Conservation (phyloP, 805 yeast species). For the Spathaspora arborariae region DNA sequence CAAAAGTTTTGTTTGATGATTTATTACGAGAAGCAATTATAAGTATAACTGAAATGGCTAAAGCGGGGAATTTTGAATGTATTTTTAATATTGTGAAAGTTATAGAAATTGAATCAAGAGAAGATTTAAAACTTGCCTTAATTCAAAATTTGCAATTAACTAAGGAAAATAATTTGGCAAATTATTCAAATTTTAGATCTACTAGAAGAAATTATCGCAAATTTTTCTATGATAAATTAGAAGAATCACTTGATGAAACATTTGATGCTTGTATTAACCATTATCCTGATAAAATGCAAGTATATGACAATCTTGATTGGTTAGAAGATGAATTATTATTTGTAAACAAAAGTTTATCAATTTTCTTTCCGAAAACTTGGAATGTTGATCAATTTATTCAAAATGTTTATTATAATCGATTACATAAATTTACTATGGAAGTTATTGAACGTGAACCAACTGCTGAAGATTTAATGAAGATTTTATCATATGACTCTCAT, state of each 20-base stretch:
- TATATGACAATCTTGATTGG: conserved; percentile 76
- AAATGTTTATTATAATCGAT: conserved; percentile 61
- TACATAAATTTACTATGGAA: conserved; percentile 60
- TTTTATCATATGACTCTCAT: conserved; percentile 73
- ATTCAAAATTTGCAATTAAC: conserved; percentile 26
- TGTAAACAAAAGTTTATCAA: conserved; percentile 55
- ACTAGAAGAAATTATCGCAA: conserved; percentile 56
- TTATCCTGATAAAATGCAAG: conserved; percentile 49
- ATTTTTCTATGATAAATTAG: conserved; percentile 56
- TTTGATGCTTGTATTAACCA: conserved; percentile 62
- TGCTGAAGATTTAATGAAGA: conserved; percentile 65
- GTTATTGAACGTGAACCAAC: conserved; percentile 73
- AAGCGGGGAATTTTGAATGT: conserved; percentile 62
- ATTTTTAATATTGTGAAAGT: conserved; percentile 72
- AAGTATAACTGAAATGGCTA: conserved; percentile 67
- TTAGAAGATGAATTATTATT: conserved; percentile 73
- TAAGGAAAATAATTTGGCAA: conserved; percentile 12
- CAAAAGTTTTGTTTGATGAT: conserved; percentile 58
- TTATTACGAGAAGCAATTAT: conserved; percentile 63
- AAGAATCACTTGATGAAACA: conserved; percentile 58
- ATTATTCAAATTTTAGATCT: conserved; percentile 29
- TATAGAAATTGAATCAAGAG: conserved; percentile 74
- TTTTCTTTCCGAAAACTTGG: conserved; percentile 74
- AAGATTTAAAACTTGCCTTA: conserved; percentile 55
- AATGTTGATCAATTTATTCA: conserved; percentile 58